These are phyloP conservation scores for Yarrowia hollandica DNA, from an alignment of 805 yeast genomes.

Conservation along the genomic window DNA sequence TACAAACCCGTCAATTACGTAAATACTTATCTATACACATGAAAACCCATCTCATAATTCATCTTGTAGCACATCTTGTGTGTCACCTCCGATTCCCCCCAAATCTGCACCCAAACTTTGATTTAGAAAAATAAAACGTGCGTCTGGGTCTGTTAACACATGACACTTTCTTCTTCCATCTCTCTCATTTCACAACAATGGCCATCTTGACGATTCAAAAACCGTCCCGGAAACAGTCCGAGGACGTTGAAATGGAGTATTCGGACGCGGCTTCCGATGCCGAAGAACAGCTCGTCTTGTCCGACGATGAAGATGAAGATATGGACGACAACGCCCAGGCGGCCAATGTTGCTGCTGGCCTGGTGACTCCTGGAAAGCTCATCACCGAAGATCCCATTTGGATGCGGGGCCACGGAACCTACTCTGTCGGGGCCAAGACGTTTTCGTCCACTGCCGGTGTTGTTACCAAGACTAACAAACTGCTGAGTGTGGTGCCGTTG, in stretches of 20 bases:
- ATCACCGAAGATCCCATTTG: constrained; percentile 94
- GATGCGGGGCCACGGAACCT: constrained; percentile 99
- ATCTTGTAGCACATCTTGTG: too few relatives aligned
- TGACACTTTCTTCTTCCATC: background rate
- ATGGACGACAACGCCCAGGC: constrained; percentile 27
- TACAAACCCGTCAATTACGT: too few relatives aligned
- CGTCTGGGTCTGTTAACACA: too few relatives aligned
- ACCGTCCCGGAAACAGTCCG: background rate
- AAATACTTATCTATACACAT: too few relatives aligned
- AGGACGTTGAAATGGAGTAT: constrained; percentile 14
- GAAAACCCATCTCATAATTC: too few relatives aligned
- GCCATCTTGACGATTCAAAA: constrained; percentile 21
- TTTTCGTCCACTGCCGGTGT: constrained; percentile 92
- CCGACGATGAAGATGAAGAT: constrained; percentile 13
- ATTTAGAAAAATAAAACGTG: too few relatives aligned
- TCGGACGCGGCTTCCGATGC: constrained; percentile 26
- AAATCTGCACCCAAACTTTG: too few relatives aligned
- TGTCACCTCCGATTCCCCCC: too few relatives aligned
- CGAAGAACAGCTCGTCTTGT: constrained; percentile 5
- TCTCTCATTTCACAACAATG: background rate
- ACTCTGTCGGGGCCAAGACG: constrained; percentile 69
- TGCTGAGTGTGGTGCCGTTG: constrained; percentile 81
- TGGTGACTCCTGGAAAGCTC: constrained; percentile 94
- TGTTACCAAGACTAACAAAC: constrained; percentile 78
- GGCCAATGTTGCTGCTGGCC: constrained; percentile 33